phyloP scores from a whole-genome alignment of 2,329 filamentous ascomycete genomes.

The Stemphylium lycopersici region DNA sequence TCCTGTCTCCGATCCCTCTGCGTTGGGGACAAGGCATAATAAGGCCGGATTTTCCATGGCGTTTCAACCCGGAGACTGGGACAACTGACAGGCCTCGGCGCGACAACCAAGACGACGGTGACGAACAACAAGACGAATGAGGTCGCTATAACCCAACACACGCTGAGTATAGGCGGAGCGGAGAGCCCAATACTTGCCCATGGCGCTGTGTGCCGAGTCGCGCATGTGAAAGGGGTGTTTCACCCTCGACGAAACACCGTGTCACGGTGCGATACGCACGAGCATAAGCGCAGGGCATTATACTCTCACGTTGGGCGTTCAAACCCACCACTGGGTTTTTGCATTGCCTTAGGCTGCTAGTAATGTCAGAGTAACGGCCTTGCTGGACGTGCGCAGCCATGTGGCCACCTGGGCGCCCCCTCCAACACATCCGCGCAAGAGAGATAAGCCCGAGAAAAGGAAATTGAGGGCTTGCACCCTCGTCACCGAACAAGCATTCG shows the following conservation, averaged over 20 bases:
- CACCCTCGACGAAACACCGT: background rate
- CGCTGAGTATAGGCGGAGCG: slow-evolving; percentile 5
- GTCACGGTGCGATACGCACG: background rate
- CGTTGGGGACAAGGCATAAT: background rate
- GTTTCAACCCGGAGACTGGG: background rate
- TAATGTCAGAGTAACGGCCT: background rate
- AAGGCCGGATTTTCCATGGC: background rate
- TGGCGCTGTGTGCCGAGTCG: slow-evolving; percentile 1
- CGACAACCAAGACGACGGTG: background rate
- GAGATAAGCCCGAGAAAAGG: background rate
- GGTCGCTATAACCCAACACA: background rate
- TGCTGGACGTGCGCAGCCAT: background rate
- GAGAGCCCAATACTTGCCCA: slow-evolving; percentile 2
- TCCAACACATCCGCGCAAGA: background rate
- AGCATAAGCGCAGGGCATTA: background rate
- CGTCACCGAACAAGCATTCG: background rate
- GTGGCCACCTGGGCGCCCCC: background rate
- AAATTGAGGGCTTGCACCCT: background rate
- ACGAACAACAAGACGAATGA: background rate
- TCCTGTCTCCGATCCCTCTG: background rate
- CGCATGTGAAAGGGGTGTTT: slow-evolving; percentile 1
- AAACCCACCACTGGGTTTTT: background rate
- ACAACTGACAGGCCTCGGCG: background rate
- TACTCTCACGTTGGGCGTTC: slow-evolving; percentile 3
- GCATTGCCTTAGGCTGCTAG: background rate